phyloP scores from a whole-genome alignment of 1,284 basidiomycete genomes.

The Pholiota adiposa region DNA sequence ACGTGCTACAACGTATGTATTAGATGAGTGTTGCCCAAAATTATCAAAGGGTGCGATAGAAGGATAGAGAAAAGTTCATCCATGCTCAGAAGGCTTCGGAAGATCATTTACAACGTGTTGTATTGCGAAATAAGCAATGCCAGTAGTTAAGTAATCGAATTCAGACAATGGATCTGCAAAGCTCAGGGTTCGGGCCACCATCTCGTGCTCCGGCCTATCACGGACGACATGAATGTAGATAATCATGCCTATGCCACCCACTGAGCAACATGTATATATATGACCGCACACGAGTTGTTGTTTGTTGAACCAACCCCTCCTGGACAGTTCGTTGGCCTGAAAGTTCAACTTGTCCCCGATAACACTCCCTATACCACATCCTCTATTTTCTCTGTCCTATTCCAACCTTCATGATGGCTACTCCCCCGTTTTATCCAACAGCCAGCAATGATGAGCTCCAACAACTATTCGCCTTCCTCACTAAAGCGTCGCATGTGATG shows the following conservation, averaged over 20 bases:
- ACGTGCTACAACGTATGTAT: too few relatives aligned
- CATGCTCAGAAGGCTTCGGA: too few relatives aligned
- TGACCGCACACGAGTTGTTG: neutral
- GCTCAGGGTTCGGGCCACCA: too few relatives aligned
- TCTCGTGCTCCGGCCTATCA: too few relatives aligned
- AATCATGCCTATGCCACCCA: neutral
- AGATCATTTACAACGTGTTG: too few relatives aligned
- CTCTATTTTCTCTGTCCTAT: too few relatives aligned
- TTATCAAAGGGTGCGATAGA: too few relatives aligned
- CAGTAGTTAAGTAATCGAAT: too few relatives aligned
- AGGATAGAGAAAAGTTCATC: too few relatives aligned
- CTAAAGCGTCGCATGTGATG: conserved; percentile 39
- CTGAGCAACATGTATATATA: neutral
- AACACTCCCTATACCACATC: neutral
- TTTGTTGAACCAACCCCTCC: neutral
- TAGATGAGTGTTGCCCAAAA: too few relatives aligned
- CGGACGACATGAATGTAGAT: conserved; percentile 1
- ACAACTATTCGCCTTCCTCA: conserved; percentile 56
- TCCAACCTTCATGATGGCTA: conserved; percentile 7
- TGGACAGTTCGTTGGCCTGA: too few relatives aligned
- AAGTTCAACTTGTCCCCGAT: neutral
- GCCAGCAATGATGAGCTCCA: conserved; percentile 52
- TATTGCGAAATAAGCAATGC: too few relatives aligned
- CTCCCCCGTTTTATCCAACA: conserved; percentile 10
- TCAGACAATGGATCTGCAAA: neutral